A percentile compares a stretch with the other conserved stretches of the same genome.
phyloP scores from a whole-genome alignment of 352 stramenopile species.

The Globisporangium solare region DNA sequence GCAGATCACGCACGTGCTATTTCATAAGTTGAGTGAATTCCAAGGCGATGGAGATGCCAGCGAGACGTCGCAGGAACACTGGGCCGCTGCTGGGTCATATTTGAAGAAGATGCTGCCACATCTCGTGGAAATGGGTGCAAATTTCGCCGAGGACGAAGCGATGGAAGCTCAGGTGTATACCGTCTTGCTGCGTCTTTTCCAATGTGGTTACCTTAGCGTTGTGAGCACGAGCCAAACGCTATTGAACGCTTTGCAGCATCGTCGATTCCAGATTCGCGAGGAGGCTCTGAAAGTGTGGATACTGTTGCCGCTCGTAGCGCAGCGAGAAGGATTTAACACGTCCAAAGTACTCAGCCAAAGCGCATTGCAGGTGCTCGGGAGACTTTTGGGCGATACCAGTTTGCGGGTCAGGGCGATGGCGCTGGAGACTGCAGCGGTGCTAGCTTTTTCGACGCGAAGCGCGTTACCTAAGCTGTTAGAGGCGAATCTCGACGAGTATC shows the following conservation, averaged over 20 bases:
- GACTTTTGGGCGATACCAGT: constrained; percentile 47
- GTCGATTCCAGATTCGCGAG: constrained; percentile 52
- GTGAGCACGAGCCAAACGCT: constrained; percentile 23
- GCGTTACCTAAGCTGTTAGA: constrained; percentile 41
- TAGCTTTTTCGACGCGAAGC: constrained; percentile 19
- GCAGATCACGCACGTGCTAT: constrained; percentile 51
- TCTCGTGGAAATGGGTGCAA: constrained; percentile 52
- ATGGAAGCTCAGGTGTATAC: constrained; percentile 32
- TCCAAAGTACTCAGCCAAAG: constrained; percentile 13
- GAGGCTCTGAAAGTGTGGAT: constrained; percentile 59
- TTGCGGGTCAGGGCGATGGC: constrained; percentile 36
- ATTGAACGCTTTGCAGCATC: constrained; percentile 36
- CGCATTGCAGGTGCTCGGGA: constrained; percentile 32
- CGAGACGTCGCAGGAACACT: neutral
- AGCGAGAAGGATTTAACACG: constrained; percentile 17
- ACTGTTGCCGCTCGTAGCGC: constrained; percentile 30
- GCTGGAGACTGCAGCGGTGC: constrained; percentile 35
- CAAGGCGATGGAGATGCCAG: constrained; percentile 7
- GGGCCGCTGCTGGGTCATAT: constrained; percentile 11
- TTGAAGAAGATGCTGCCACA: constrained; percentile 40
- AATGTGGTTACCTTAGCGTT: constrained; percentile 19
- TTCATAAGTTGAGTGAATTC: constrained; percentile 33
- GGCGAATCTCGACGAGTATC: constrained; percentile 40
- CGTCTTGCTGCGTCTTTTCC: constrained; percentile 31
- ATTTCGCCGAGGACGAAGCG: constrained; percentile 51